phyloP scores from a whole-genome alignment of 352 stramenopile genomes.

The Pythium periplocum region DNA sequence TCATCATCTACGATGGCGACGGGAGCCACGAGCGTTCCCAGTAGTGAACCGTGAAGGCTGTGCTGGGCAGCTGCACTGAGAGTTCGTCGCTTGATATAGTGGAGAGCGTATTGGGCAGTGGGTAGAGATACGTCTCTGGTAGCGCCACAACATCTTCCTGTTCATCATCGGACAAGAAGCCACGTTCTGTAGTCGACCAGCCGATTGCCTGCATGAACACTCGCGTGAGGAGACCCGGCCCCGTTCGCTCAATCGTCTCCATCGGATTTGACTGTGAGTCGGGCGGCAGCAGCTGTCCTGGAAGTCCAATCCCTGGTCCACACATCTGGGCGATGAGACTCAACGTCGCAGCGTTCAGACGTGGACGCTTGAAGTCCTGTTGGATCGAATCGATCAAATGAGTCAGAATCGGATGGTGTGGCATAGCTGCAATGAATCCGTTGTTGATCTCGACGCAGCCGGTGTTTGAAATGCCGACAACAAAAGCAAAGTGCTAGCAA shows the following conservation, averaged over 20 bases:
- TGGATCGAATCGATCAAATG: slow-evolving; percentile 30
- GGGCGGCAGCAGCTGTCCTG: neutral
- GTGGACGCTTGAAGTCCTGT: slow-evolving; percentile 3
- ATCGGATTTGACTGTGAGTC: slow-evolving; percentile 14
- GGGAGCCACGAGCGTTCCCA: slow-evolving; percentile 32
- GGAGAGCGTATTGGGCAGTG: slow-evolving; percentile 25
- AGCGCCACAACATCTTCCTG: slow-evolving; percentile 22
- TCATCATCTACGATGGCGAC: slow-evolving; percentile 1
- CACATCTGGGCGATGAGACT: slow-evolving; percentile 12
- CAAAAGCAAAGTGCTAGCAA: slow-evolving; percentile 33
- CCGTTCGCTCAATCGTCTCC: slow-evolving; percentile 42
- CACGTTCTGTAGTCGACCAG: slow-evolving; percentile 13
- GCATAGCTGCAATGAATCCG: slow-evolving; percentile 35
- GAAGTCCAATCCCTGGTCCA: slow-evolving; percentile 8
- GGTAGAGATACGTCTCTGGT: slow-evolving; percentile 31
- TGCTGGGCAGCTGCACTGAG: neutral
- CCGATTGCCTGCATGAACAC: slow-evolving; percentile 43
- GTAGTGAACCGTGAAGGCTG: slow-evolving; percentile 37
- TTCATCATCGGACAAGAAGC: slow-evolving; percentile 22
- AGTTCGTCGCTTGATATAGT: neutral
- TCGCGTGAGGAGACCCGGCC: slow-evolving; percentile 44
- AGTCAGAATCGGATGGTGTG: slow-evolving; percentile 25
- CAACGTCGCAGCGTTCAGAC: slow-evolving; percentile 17
- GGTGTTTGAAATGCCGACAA: slow-evolving; percentile 60
- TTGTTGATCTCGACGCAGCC: slow-evolving; percentile 74